Evolutionary conservation across 1,284 basidiomycete genomes (phyloP).

Genomic region (Ustilago tritici): DNA sequence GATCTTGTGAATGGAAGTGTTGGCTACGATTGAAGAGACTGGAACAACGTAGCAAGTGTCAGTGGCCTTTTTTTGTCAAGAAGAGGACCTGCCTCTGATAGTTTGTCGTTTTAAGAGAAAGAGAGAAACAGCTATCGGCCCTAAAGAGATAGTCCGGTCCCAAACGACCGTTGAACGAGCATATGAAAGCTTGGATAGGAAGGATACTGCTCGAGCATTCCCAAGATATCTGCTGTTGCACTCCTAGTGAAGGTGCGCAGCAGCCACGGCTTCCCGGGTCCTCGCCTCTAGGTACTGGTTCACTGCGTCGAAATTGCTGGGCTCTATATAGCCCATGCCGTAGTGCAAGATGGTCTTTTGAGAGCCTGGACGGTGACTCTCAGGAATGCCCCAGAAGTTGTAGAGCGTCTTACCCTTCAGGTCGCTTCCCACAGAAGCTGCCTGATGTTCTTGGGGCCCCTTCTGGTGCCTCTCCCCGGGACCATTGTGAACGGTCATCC

Average conservation of each 20-base stretch:
- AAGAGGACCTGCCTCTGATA: background rate
- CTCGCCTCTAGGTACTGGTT: background rate
- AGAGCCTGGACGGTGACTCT: background rate
- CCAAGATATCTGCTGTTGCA: too few species aligned
- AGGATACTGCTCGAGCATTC: too few species aligned
- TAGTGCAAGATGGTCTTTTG: background rate
- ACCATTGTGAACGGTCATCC: slow-evolving; percentile 4
- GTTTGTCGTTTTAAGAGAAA: too few species aligned
- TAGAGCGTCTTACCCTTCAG: background rate
- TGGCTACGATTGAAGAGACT: too few species aligned
- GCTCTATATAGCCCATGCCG: background rate
- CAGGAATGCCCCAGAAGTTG: slow-evolving; percentile 8
- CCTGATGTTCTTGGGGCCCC: too few species aligned
- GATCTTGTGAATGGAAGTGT: background rate
- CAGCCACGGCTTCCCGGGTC: too few species aligned
- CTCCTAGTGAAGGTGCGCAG: background rate
- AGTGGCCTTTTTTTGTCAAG: too few species aligned
- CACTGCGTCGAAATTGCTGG: background rate
- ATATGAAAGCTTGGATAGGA: too few species aligned
- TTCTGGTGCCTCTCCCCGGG: too few species aligned
- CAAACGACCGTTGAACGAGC: too few species aligned
- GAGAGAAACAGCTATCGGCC: background rate
- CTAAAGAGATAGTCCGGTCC: background rate
- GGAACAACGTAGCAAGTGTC: too few species aligned
- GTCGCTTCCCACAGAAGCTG: background rate